phyloP scores from a whole-genome alignment of 495 filamentous ascomycete species.

The Filosporella fistucella region DNA sequence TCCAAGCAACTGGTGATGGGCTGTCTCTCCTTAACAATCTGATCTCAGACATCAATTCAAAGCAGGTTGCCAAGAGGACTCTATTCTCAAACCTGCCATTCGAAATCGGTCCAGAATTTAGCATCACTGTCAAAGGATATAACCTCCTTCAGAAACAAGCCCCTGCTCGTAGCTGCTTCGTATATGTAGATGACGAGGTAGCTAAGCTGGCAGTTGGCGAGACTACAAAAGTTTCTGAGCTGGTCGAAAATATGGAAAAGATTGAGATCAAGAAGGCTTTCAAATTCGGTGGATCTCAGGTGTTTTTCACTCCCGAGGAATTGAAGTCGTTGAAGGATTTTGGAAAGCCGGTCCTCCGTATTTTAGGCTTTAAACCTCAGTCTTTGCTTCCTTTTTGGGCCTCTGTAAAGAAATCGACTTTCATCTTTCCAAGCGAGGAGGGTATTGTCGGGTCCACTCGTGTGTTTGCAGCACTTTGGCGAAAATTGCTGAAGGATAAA shows the following conservation, averaged over 20 bases:
- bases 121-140: slow-evolving; percentile 89
- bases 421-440: slow-evolving; percentile 93
- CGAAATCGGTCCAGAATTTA: slow-evolving; percentile 79
- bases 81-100: slow-evolving; percentile 81
- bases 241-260: slow-evolving; percentile 70
- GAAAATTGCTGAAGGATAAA: slow-evolving; percentile 71
- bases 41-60: slow-evolving; percentile 85
- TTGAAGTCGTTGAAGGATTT: slow-evolving; percentile 70
- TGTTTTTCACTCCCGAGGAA: slow-evolving; percentile 82
- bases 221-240: slow-evolving; percentile 69
- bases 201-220: slow-evolving; percentile 72
- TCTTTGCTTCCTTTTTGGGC: slow-evolving; percentile 78
- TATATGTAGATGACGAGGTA: slow-evolving; percentile 80
- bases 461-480: slow-evolving; percentile 86
- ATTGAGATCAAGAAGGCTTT: slow-evolving; percentile 85
- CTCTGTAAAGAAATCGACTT: slow-evolving; percentile 75
- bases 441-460: slow-evolving; percentile 86
- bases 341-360: slow-evolving; percentile 75
- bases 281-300: slow-evolving; percentile 89
- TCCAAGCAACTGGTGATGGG: slow-evolving; percentile 61
- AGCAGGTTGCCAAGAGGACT: slow-evolving; percentile 80
- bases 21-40: slow-evolving; percentile 77
- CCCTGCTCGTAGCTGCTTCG: slow-evolving; percentile 72
- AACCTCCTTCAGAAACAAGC: slow-evolving; percentile 80
- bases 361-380: slow-evolving; percentile 90